Evolutionary conservation across 805 yeast genomes (phyloP).

Genomic region (Kluyveromyces lactis): DNA sequence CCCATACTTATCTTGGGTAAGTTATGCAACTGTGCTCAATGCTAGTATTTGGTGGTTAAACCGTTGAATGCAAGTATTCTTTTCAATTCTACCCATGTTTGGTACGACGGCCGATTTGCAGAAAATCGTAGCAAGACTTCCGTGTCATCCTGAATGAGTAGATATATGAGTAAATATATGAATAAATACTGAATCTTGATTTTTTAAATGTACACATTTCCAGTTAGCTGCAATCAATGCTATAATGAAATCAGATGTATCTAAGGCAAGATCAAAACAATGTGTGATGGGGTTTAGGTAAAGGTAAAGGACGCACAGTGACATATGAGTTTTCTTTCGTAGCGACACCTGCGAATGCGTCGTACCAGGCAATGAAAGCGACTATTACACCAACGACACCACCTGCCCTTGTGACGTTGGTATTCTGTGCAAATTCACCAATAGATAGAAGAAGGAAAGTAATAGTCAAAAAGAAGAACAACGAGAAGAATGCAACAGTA

Average conservation of each 20-base stretch:
- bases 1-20: slow-evolving; percentile 3
- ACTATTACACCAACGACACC: slow-evolving; percentile 59
- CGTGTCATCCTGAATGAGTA: too few relatives aligned
- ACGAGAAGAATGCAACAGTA: slow-evolving; percentile 51
- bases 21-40: slow-evolving; percentile 3
- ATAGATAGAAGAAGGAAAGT: slow-evolving; percentile 49
- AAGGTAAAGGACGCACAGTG: slow-evolving; percentile 23
- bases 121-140: too few relatives aligned
- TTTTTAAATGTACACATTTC: too few relatives aligned
- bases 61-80: neutral
- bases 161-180: too few relatives aligned
- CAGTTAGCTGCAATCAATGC: too few relatives aligned
- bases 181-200: too few relatives aligned
- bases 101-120: too few relatives aligned
- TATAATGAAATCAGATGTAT: too few relatives aligned
- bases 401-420: slow-evolving; percentile 42
- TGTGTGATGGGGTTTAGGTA: slow-evolving; percentile 19
- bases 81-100: too few relatives aligned
- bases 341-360: slow-evolving; percentile 64
- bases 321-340: slow-evolving; percentile 50
- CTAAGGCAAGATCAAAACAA: too few relatives aligned
- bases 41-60: slow-evolving; percentile 4
- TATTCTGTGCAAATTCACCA: slow-evolving; percentile 40
- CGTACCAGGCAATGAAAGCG: slow-evolving; percentile 58
- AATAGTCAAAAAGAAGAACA: slow-evolving; percentile 44